phyloP scores from a whole-genome alignment of 2,329 filamentous ascomycete species.

The Metarhizium sp. region DNA sequence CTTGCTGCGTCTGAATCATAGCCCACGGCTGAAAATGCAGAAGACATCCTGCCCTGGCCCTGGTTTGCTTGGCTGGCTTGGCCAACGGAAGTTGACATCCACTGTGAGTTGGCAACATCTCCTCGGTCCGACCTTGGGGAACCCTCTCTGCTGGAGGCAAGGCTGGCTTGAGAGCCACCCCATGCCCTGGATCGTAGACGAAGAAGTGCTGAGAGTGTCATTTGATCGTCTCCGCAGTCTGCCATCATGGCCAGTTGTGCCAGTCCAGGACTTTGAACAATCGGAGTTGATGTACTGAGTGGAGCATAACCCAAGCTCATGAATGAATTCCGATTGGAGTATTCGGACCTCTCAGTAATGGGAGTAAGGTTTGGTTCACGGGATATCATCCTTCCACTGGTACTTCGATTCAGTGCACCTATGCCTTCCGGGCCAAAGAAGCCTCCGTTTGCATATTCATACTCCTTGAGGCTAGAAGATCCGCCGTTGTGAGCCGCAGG shows the following conservation, averaged over 20 bases:
- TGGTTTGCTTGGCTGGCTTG: not conserved
- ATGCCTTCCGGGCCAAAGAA: constrained; percentile 72
- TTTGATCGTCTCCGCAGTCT: constrained; percentile 52
- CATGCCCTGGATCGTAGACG: constrained; percentile 67
- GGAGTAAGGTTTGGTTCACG: constrained; percentile 89
- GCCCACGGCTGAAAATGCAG: constrained; percentile 38
- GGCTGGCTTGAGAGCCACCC: constrained; percentile 70
- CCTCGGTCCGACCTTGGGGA: constrained; percentile 40
- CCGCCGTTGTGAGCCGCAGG: constrained; percentile 35
- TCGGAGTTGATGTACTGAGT: constrained; percentile 31
- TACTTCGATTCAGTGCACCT: constrained; percentile 48
- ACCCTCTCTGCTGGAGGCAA: constrained; percentile 45
- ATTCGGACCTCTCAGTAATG: constrained; percentile 92
- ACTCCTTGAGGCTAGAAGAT: constrained; percentile 23
- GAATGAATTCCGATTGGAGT: constrained; percentile 87
- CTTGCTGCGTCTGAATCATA: constrained; percentile 39
- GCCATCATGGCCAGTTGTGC: constrained; percentile 64
- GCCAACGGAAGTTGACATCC: constrained; percentile 5
- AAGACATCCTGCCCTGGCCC: constrained; percentile 37
- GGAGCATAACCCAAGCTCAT: constrained; percentile 53
- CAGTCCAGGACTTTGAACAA: constrained; percentile 60
- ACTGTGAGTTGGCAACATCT: constrained; percentile 23
- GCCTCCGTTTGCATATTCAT: constrained; percentile 68
- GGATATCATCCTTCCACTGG: constrained; percentile 64
- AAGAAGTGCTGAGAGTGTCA: constrained; percentile 64